These are phyloP conservation scores for Plectosphaerella sp. DNA, from an alignment of 2,329 filamentous ascomycete species.

Conservation along the genomic window DNA sequence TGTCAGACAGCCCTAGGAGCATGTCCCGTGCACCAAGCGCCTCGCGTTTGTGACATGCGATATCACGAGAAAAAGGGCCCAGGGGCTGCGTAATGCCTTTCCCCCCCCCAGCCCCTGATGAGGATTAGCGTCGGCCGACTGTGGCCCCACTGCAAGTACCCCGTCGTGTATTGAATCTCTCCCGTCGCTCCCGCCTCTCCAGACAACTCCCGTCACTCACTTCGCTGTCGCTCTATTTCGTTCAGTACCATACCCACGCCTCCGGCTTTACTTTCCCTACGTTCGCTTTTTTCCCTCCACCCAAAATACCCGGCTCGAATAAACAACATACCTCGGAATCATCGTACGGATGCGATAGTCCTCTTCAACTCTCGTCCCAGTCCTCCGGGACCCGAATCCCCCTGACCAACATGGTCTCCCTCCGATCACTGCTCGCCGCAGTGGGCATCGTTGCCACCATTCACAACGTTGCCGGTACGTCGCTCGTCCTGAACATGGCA, in stretches of 20 bases:
- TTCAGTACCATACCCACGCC: background rate
- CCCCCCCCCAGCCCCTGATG: too few species aligned
- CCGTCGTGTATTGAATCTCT: background rate
- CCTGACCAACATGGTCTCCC: conserved; percentile 23
- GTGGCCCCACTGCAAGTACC: too few species aligned
- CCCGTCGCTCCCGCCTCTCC: background rate
- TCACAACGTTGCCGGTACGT: conserved; percentile 25
- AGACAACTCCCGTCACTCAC: background rate
- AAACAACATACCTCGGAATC: background rate
- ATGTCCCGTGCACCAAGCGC: too few species aligned
- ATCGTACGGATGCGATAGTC: conserved; percentile 1
- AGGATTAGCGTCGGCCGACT: too few species aligned
- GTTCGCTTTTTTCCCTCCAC: background rate
- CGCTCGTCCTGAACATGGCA: background rate
- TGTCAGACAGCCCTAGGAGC: too few species aligned
- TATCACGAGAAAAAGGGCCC: too few species aligned
- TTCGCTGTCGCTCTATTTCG: background rate
- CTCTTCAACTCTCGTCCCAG: conserved; percentile 7
- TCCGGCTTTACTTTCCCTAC: background rate
- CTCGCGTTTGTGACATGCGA: too few species aligned
- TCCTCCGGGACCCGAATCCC: conserved; percentile 4
- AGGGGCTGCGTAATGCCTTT: too few species aligned
- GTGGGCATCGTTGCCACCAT: conserved; percentile 23
- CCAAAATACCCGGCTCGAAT: background rate
- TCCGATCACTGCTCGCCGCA: conserved; percentile 24